Percentiles rank a stretch among this genome's conserved stretches.
These are phyloP conservation scores for Mycena belliarum DNA, from an alignment of 768 basidiomycete species.

Conservation along the genomic window DNA sequence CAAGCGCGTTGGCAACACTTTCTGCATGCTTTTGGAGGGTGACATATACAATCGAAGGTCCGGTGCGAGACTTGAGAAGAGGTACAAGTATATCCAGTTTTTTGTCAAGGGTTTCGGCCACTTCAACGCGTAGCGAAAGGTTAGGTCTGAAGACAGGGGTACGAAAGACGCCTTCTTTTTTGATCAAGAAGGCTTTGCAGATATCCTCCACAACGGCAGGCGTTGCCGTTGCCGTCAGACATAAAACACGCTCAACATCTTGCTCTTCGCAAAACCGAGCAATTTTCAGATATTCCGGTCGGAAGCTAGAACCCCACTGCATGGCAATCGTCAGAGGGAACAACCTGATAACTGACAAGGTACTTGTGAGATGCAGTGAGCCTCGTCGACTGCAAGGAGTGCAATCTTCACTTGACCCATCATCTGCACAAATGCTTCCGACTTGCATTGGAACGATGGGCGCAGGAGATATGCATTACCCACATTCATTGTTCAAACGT, in stretches of 20 bases:
- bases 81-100: conserved; percentile 40
- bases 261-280: conserved; percentile 48
- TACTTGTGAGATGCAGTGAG: conserved; percentile 49
- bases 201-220: conserved; percentile 43
- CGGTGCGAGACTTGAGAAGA: conserved; percentile 35
- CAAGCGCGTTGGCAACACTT: conserved; percentile 34
- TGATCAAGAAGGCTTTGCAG: conserved; percentile 44
- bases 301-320: conserved; percentile 46
- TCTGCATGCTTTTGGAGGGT: conserved; percentile 44
- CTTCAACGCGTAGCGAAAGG: conserved; percentile 36
- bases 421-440: conserved; percentile 36
- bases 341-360: neutral
- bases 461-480: neutral
- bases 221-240: conserved; percentile 49
- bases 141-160: conserved; percentile 47
- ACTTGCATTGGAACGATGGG: neutral
- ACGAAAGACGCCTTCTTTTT: conserved; percentile 42
- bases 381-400: conserved; percentile 51
- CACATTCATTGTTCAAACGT: conserved; percentile 44
- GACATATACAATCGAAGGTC: conserved; percentile 48
- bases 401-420: conserved; percentile 44
- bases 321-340: neutral
- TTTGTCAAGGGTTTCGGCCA: conserved; percentile 31
- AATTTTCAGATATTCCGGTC: conserved; percentile 39
- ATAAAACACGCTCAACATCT: conserved; percentile 45